phyloP scores from a whole-genome alignment of 208 protist genomes.

The Leishmania major region DNA sequence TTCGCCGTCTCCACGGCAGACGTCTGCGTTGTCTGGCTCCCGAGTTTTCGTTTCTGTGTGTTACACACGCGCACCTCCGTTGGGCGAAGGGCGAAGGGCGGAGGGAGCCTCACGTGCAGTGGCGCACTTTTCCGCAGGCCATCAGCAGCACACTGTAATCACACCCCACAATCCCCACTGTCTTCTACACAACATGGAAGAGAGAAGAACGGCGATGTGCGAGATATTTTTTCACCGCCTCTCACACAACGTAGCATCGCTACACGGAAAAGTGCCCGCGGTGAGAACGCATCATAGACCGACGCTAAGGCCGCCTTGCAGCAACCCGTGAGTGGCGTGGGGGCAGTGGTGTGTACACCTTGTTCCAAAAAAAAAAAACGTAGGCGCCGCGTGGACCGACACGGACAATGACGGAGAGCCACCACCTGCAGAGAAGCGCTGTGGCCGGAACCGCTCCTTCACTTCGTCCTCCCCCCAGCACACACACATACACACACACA shows the following conservation, averaged over 20 bases:
- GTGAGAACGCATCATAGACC: not conserved
- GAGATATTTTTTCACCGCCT: not conserved
- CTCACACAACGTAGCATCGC: not conserved
- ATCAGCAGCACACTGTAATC: not conserved
- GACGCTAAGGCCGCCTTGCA: not conserved
- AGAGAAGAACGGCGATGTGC: not conserved
- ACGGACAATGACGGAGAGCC: not conserved
- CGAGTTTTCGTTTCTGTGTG: no score
- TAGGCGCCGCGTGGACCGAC: not conserved
- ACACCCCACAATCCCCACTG: not conserved
- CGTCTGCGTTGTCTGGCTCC: no score
- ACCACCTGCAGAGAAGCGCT: not conserved
- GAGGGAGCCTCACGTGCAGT: not conserved
- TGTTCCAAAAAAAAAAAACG: not conserved
- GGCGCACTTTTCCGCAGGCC: not conserved
- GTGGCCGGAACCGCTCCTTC: not conserved
- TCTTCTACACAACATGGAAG: not conserved
- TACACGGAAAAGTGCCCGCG: not conserved
- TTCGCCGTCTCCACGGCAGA: not conserved
- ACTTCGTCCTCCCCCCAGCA: not conserved
- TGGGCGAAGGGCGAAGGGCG: not conserved
- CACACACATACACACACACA: not conserved
- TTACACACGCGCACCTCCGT: not conserved
- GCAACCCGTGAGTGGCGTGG: not conserved
- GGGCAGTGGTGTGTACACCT: not conserved